Base-by-base conservation (phyloP, 768 basidiomycete species). In the Leccinum ochraceum region DNA sequence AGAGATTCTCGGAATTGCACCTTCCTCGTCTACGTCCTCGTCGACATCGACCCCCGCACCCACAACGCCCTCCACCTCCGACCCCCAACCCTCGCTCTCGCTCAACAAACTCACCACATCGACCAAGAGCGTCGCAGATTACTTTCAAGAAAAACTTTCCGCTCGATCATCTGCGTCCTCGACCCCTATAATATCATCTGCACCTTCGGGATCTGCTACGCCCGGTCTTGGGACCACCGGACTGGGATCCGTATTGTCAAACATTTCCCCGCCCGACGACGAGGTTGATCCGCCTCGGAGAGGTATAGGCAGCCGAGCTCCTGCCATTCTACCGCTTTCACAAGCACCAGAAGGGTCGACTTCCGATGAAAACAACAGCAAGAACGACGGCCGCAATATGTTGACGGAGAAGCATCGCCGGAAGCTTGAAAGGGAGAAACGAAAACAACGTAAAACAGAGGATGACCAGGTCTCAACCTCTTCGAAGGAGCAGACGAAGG, bases 1-100 rank as follows among this genome's bases (percentile, higher is more conserved):
- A 48, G 94, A 97, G 74, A 94, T 96, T 61, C 84, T 97, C 16
- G 94, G 94, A n/a, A 80, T 94, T 42, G 83, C 87, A 13, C 83
- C 70, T 13, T 60, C 83, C 17, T 59, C 82, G 3, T 60, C 64
- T 0, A 11, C 1, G 20, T 55, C 68, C 5, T 77, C 81, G 1
- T 70, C 75, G 4, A 67, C 79, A 3, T 73, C 76, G 4, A 54
- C 57, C n/a, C 48, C 65, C 14, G 79, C 84, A 9, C 81, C 54
- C 10, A 48, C 67, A n/a, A 66, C 76, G 9, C 66, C 76, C 52
- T 44, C 67, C 6, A 57, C 71, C 1, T 68, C 76, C 26, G 56
- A 68, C 1, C 59, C 69, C 5, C 75, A 76, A 37, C 53, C 59
- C 14, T 34, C 48, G 3, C 64, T 69, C 30, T 63, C 70, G 16